Evolutionary conservation across 768 basidiomycete genomes (phyloP).

Genomic region (Psilocybe tampanensis): DNA sequence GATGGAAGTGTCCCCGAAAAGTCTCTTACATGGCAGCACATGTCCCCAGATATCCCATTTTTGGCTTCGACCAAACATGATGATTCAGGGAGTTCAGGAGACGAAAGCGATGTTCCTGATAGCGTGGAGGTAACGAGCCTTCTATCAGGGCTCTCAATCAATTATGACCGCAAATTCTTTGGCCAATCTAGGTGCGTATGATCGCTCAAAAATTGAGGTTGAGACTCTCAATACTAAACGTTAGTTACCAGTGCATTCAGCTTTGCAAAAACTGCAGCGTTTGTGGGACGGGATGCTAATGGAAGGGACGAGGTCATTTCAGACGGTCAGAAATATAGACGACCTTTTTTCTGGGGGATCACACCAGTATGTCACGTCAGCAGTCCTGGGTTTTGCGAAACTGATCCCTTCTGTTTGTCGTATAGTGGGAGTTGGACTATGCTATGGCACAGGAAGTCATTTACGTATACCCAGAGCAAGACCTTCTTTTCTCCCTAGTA

Average conservation of each 20-base stretch:
- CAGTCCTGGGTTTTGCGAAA: neutral
- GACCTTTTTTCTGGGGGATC: slow-evolving; percentile 31
- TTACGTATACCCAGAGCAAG: slow-evolving; percentile 49
- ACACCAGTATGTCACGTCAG: slow-evolving; percentile 28
- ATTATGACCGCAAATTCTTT: neutral
- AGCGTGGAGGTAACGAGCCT: neutral
- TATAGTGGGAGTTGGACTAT: slow-evolving; percentile 39
- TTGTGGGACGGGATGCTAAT: slow-evolving; percentile 43
- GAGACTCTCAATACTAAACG: neutral
- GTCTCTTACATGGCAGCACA: neutral
- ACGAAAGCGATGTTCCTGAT: neutral
- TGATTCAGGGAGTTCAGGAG: neutral
- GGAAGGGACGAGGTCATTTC: slow-evolving; percentile 10
- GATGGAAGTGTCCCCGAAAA: slow-evolving; percentile 6
- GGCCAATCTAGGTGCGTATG: neutral
- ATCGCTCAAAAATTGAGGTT: neutral
- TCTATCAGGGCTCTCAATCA: neutral
- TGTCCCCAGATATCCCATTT: neutral
- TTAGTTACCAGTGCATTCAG: slow-evolving; percentile 36
- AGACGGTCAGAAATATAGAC: slow-evolving; percentile 21
- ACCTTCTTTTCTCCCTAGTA: slow-evolving; percentile 52
- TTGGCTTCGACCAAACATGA: neutral
- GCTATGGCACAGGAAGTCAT: slow-evolving; percentile 22
- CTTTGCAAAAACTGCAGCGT: slow-evolving; percentile 42
- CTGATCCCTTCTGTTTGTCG: neutral